Percentiles rank a stretch among this genome's conserved stretches.
Conservation (phyloP, 2,329 filamentous ascomycete species). For the Epichloe coenophiala region DNA sequence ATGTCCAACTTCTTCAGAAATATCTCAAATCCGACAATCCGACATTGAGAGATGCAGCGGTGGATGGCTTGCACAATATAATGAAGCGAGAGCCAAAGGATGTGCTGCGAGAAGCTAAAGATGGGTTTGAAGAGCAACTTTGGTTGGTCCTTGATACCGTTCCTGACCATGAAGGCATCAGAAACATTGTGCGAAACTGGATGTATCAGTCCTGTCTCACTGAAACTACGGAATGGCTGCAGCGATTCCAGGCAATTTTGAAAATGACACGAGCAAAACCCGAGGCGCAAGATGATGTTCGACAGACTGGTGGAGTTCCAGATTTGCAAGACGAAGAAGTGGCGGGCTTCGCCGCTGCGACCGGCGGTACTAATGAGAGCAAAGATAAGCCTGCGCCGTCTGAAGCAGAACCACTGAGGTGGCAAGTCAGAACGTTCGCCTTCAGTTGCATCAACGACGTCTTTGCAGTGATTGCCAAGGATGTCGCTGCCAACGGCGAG, state of each 20-base stretch:
- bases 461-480: constrained; percentile 64
- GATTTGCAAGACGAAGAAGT: constrained; percentile 94
- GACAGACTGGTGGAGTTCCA: constrained; percentile 38
- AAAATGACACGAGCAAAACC: constrained; percentile 69
- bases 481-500: constrained; percentile 64
- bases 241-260: constrained; percentile 75
- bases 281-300: constrained; percentile 34
- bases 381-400: constrained; percentile 31
- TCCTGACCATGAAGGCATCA: constrained; percentile 66
- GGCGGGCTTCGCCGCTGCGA: constrained; percentile 78
- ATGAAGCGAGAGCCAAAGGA: constrained; percentile 87
- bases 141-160: constrained; percentile 78
- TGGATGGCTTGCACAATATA: constrained; percentile 82
- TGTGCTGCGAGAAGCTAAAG: constrained; percentile 61
- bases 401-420: constrained; percentile 78
- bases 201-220: constrained; percentile 73
- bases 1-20: constrained; percentile 69
- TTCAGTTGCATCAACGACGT: constrained; percentile 81
- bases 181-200: constrained; percentile 85
- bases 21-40: constrained; percentile 58
- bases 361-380: constrained; percentile 43
- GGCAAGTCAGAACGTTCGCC: constrained; percentile 91
- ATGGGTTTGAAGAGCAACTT: constrained; percentile 75
- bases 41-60: constrained; percentile 63
- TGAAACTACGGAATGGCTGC: constrained; percentile 75